Evolutionary conservation across 2,329 filamentous ascomycete species (phyloP).

Genomic region (Penicillium sp.): DNA sequence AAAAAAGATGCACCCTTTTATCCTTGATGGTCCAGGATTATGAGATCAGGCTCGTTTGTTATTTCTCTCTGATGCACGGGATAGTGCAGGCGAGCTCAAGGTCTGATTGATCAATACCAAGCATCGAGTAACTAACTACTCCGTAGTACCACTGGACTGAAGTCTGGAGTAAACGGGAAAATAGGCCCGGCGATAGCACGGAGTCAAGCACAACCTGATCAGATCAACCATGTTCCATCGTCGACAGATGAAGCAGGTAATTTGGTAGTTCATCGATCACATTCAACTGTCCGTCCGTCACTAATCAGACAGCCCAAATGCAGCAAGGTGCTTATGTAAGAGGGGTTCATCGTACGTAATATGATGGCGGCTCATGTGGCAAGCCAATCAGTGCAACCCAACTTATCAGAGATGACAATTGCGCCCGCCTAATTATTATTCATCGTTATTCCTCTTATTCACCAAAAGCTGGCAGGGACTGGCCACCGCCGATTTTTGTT

Average conservation of each 20-base stretch:
- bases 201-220: background rate
- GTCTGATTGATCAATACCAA: background rate
- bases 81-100: background rate
- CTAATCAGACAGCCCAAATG: background rate
- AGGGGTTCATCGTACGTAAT: conserved; percentile 38
- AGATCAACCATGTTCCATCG: background rate
- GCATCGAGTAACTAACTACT: background rate
- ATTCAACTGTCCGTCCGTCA: no score
- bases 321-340: background rate
- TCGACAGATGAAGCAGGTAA: background rate
- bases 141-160: no score
- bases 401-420: conserved; percentile 37
- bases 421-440: conserved; percentile 20
- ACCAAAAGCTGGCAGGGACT: background rate
- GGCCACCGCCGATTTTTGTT: conserved; percentile 17
- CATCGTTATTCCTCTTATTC: background rate
- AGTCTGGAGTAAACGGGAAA: no score
- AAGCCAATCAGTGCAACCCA: conserved; percentile 32
- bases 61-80: background rate
- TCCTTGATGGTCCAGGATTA: no score
- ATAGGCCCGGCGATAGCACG: background rate
- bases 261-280: no score
- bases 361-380: conserved; percentile 19
- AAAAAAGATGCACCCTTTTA: background rate
- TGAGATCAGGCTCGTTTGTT: background rate